Conservation (phyloP, 352 stramenopile genomes). For the Globisporangium cystogenes region DNA sequence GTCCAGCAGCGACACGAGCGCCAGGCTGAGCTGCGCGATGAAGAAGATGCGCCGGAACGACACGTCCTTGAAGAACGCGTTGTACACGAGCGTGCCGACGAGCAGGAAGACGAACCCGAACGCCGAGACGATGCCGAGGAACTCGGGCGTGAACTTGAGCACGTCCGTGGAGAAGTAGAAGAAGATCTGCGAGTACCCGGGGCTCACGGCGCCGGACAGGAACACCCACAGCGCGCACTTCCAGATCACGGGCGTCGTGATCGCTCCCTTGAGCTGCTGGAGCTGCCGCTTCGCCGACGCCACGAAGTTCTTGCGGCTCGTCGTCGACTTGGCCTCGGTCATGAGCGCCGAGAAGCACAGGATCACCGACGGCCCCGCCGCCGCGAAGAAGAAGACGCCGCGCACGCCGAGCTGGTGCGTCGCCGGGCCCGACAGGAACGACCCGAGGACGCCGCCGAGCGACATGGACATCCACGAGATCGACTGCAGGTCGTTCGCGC, state of each 20-base stretch:
- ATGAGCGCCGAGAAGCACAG: slow-evolving; percentile 87
- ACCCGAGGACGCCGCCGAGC: slow-evolving; percentile 90
- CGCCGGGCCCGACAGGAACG: slow-evolving; percentile 89
- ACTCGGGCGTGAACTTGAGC: slow-evolving; percentile 93
- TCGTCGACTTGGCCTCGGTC: slow-evolving; percentile 62
- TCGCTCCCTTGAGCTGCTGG: slow-evolving; percentile 62
- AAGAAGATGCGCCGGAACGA: slow-evolving; percentile 93
- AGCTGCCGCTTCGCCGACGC: slow-evolving; percentile 46
- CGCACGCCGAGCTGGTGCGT: slow-evolving; percentile 88
- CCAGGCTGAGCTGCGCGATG: slow-evolving; percentile 75
- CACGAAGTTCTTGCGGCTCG: slow-evolving; percentile 43
- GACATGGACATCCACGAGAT: slow-evolving; percentile 94
- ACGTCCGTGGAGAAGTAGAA: slow-evolving; percentile 97
- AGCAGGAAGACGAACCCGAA: slow-evolving; percentile 80
- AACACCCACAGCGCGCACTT: slow-evolving; percentile 96
- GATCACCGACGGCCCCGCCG: slow-evolving; percentile 86
- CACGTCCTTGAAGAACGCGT: slow-evolving; percentile 85
- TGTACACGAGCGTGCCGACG: slow-evolving; percentile 79
- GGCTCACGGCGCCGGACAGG: slow-evolving; percentile 90
- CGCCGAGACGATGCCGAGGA: slow-evolving; percentile 86
- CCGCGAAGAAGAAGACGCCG: slow-evolving; percentile 91
- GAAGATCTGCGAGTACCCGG: slow-evolving; percentile 92
- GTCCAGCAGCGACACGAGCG: slow-evolving; percentile 67
- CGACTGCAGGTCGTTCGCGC: slow-evolving; percentile 92
- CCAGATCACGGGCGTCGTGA: slow-evolving; percentile 90